phyloP scores from a whole-genome alignment of 805 yeast species.

The Metschnikowia lachancei region DNA sequence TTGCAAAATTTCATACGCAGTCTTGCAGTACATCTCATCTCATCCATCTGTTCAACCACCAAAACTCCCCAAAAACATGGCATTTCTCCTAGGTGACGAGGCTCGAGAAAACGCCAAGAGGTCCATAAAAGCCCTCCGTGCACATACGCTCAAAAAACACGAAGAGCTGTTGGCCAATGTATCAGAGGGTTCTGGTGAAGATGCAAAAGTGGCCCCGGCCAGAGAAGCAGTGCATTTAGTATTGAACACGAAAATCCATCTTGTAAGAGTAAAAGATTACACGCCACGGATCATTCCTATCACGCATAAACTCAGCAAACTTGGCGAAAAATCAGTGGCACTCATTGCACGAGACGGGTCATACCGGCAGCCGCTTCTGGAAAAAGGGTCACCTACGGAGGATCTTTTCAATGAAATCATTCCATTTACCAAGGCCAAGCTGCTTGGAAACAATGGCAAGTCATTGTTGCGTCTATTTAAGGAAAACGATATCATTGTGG shows the following conservation, averaged over 20 bases:
- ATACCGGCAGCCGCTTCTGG: slow-evolving; percentile 49
- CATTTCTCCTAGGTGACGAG: slow-evolving; percentile 21
- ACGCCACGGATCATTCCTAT: slow-evolving; percentile 61
- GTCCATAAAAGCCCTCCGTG: slow-evolving; percentile 18
- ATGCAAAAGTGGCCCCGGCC: slow-evolving; percentile 1
- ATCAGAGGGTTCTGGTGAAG: neutral
- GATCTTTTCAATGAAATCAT: slow-evolving; percentile 60
- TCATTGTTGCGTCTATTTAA: slow-evolving; percentile 48
- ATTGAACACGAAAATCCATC: slow-evolving; percentile 47
- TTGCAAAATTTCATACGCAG: neutral
- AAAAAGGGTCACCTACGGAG: slow-evolving; percentile 53
- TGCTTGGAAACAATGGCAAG: slow-evolving; percentile 43
- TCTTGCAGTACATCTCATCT: slow-evolving; percentile 1
- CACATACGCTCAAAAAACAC: slow-evolving; percentile 10
- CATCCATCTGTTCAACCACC: neutral
- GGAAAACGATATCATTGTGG: slow-evolving; percentile 65
- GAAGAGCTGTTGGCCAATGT: slow-evolving; percentile 5
- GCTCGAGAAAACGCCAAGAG: slow-evolving; percentile 20
- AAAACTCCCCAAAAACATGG: slow-evolving; percentile 5
- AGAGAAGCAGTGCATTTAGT: slow-evolving; percentile 39
- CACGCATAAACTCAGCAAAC: slow-evolving; percentile 47
- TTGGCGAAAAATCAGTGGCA: slow-evolving; percentile 50
- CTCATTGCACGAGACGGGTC: slow-evolving; percentile 76
- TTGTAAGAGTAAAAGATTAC: slow-evolving; percentile 44
- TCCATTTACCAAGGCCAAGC: slow-evolving; percentile 55